Evolutionary conservation across 345 rosid genomes (phyloP).

Genomic region (Euphorbia lathyris): DNA sequence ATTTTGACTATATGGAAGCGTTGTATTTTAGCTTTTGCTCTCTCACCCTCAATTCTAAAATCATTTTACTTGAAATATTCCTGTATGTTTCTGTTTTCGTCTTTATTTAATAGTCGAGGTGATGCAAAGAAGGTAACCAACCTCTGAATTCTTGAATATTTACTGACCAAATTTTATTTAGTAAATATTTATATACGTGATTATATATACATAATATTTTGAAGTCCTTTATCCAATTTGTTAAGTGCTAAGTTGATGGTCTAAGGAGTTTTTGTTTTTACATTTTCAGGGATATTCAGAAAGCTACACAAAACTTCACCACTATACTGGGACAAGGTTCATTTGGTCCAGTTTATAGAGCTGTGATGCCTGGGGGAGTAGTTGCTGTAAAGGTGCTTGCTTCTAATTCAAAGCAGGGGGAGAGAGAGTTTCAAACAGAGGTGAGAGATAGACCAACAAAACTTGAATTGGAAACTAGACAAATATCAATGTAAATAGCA

Average conservation of each 20-base stretch:
- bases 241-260: not conserved
- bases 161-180: not conserved
- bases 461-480: not conserved
- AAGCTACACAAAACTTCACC: constrained; percentile 83
- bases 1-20: not conserved
- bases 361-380: constrained; percentile 56
- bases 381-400: constrained; percentile 93
- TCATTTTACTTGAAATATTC: not conserved
- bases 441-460: constrained; percentile 29
- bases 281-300: constrained; percentile 78
- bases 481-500: not conserved
- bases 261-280: not conserved
- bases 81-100: not conserved
- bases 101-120: not conserved
- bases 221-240: not conserved
- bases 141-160: not conserved
- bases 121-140: not conserved
- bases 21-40: not conserved
- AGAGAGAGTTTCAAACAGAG: constrained; percentile 94
- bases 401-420: constrained; percentile 86
- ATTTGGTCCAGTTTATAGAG: constrained; percentile 93
- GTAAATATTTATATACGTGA: not conserved
- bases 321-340: constrained; percentile 87
- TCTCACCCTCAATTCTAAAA: not conserved
- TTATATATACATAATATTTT: not conserved